phyloP scores from a whole-genome alignment of 306 rosid species.

The Rosa multiflora region DNA sequence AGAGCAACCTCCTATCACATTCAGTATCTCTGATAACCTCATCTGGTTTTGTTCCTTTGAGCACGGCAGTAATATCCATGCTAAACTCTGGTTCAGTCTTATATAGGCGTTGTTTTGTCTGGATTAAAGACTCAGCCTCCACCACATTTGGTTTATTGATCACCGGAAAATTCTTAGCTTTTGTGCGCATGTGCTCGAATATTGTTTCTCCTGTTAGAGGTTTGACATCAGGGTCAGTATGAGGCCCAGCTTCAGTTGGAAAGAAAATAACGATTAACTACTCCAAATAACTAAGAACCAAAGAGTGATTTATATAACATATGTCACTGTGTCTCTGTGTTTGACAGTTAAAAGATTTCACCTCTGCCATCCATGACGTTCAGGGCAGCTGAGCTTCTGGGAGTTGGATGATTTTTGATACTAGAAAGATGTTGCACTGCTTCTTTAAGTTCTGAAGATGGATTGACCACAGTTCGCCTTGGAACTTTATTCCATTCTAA shows the following conservation, averaged over 20 bases:
- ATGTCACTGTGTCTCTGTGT: background rate
- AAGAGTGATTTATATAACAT: slow-evolving; percentile 9
- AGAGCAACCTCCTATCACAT: slow-evolving; percentile 18
- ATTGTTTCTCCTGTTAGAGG: slow-evolving; percentile 50
- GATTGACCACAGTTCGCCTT: slow-evolving; percentile 29
- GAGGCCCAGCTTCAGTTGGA: slow-evolving; percentile 35
- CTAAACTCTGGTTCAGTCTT: slow-evolving; percentile 7
- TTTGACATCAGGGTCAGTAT: slow-evolving; percentile 42
- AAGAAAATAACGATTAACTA: slow-evolving; percentile 9
- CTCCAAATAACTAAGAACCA: slow-evolving; percentile 13
- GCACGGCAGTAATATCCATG: slow-evolving; percentile 28
- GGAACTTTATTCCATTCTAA: slow-evolving; percentile 31
- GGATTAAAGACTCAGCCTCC: slow-evolving; percentile 29
- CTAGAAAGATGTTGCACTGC: slow-evolving; percentile 20
- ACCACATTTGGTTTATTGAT: slow-evolving; percentile 37
- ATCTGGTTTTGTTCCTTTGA: slow-evolving; percentile 31
- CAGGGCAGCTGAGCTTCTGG: slow-evolving; percentile 37
- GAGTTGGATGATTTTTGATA: slow-evolving; percentile 24
- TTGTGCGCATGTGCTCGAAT: slow-evolving; percentile 62
- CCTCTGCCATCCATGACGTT: slow-evolving; percentile 45
- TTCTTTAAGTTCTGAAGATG: slow-evolving; percentile 36
- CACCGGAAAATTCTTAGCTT: slow-evolving; percentile 55
- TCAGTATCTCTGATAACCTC: slow-evolving; percentile 26
- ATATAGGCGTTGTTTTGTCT: slow-evolving; percentile 27
- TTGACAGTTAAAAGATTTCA: slow-evolving; percentile 21